Base-by-base conservation (phyloP, 352 stramenopile genomes). In the Phytopythium mirpurense region DNA sequence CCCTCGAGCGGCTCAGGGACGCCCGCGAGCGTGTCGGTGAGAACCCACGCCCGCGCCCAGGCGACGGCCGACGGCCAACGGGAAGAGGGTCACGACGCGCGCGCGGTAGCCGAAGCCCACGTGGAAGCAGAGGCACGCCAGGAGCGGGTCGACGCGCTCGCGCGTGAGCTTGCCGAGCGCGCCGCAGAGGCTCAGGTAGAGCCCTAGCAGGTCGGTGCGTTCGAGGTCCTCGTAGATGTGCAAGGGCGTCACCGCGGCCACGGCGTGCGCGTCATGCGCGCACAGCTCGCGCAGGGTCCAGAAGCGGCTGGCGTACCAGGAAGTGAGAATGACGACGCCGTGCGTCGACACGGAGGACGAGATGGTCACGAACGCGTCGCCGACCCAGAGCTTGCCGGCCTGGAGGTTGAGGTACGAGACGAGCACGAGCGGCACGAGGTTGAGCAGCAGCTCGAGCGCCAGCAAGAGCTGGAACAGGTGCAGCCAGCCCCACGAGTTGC, bases 261-360 rank as follows among this genome's bases (percentile, higher is more conserved):
- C 74, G 21, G 69, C 86, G 41, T 94, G 92, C 56, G 81, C 81
- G 48, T 75, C 67, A 11, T 81, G 72, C 0, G 44, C 72, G 32
- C 55, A 60, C 7, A 52, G 49, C 7, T 94, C 91, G 40, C 86
- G 79, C 14, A 81, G 27, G 0, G 62, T 57, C 70, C 70, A 81
- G 37, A 74, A 78, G 10, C 34, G 43, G 37, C 72, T 59, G 1
- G 73, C 5, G 36, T 63, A 62, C 57, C 67, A 78, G 2, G 65
- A 65, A 2, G 61, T 3, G 0, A 75, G 23, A 12, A 78, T 49
- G 3, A 73, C 15, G 2, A 66, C 21, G 2, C 61, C 62, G 0
- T 62, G 57, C 6, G 65, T 0, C 10, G 68, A 46, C 0, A 74
- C 42, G 3, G 44, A 59, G 23, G 54, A 53, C 1, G 65, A 77